phyloP scores from a whole-genome alignment of 768 basidiomycete genomes.

The Termitomyces sp. region DNA sequence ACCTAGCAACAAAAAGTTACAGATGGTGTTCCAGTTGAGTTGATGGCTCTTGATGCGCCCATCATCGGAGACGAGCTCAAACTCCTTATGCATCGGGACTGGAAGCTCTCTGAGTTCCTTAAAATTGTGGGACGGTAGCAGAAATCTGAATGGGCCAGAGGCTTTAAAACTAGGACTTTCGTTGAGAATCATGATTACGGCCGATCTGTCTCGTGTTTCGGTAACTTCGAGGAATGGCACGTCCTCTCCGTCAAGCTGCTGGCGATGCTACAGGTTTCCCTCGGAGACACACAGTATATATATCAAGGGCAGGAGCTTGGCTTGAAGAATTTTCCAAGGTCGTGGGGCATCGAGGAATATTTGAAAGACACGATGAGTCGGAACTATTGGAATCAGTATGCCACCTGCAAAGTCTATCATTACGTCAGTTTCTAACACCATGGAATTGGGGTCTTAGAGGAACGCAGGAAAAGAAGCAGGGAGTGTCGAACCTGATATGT shows the following conservation, averaged over 20 bases:
- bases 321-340: conserved; percentile 54
- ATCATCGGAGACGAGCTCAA: conserved; percentile 27
- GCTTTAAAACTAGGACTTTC: conserved; percentile 38
- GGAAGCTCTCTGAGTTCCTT: conserved; percentile 53
- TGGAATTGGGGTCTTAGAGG: conserved; percentile 30
- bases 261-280: conserved; percentile 55
- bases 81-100: conserved; percentile 40
- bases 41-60: conserved; percentile 55
- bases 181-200: conserved; percentile 72
- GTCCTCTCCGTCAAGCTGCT: conserved; percentile 60
- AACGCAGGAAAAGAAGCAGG: conserved; percentile 31
- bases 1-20: conserved; percentile 53
- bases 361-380: conserved; percentile 63
- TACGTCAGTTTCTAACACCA: background rate
- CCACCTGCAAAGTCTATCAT: background rate
- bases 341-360: conserved; percentile 71
- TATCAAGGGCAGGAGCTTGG: conserved; percentile 79
- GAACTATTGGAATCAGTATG: conserved; percentile 56
- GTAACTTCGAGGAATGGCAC: conserved; percentile 53
- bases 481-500: conserved; percentile 50
- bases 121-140: conserved; percentile 53
- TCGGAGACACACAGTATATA: conserved; percentile 65
- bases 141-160: conserved; percentile 44
- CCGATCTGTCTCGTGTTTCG: conserved; percentile 62
- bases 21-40: conserved; percentile 64